Evolutionary conservation across 2,329 filamentous ascomycete genomes (phyloP).

Genomic region (Helicocarpus griseus): DNA sequence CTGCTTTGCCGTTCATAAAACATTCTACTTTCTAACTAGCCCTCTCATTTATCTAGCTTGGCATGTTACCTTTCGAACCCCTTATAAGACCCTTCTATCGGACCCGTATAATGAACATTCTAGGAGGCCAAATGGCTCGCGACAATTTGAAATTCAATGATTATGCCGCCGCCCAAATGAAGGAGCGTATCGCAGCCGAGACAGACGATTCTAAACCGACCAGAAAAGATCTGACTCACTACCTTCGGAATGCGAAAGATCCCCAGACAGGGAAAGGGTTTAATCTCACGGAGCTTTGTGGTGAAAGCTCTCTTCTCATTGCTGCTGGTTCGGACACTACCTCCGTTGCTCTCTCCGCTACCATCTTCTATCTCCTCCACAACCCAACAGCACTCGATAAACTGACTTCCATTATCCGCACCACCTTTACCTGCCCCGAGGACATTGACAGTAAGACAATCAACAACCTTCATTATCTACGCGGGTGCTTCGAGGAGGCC

Average conservation of each 20-base stretch:
- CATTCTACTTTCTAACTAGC: background rate
- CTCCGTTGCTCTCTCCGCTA: constrained; percentile 27
- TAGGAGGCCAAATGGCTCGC: constrained; percentile 13
- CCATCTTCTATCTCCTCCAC: constrained; percentile 32
- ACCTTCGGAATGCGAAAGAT: constrained; percentile 39
- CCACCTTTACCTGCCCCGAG: constrained; percentile 26
- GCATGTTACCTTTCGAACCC: constrained; percentile 6
- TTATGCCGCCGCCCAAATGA: constrained; percentile 28
- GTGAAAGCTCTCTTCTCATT: constrained; percentile 41
- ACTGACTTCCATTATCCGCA: constrained; percentile 25
- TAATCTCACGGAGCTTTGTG: constrained; percentile 38
- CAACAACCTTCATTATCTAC: constrained; percentile 29
- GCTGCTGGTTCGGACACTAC: constrained; percentile 39
- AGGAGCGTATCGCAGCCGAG: constrained; percentile 29
- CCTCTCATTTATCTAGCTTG: constrained; percentile 5
- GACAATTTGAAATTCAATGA: constrained; percentile 9
- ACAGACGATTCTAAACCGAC: constrained; percentile 15
- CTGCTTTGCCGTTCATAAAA: background rate
- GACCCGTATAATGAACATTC: constrained; percentile 12
- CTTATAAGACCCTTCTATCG: constrained; percentile 11
- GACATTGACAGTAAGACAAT: constrained; percentile 26
- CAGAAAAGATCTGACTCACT: constrained; percentile 41
- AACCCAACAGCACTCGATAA: constrained; percentile 23
- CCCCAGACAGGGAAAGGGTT: constrained; percentile 36
- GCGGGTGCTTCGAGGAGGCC: constrained; percentile 33